Base-by-base conservation (phyloP, 2,329 filamentous ascomycete species). In the Diplodia sapinea region DNA sequence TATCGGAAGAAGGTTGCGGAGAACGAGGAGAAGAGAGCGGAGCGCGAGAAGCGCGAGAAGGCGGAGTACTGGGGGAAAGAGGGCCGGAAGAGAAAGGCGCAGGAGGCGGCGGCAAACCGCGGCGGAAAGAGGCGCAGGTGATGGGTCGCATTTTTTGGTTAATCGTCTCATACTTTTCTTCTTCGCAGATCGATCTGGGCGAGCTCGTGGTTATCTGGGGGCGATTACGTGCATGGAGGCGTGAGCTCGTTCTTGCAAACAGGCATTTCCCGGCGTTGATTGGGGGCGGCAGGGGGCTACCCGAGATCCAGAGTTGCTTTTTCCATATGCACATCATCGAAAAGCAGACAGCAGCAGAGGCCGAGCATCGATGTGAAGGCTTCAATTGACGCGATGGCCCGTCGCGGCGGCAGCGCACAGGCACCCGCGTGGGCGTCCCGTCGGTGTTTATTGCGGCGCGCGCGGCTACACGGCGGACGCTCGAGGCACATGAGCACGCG, bases 51-150 rank as follows among this genome's bases (percentile, higher is more conserved):
- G 87, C 88, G 88, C 74, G 94, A 99, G 83, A 91, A 89, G 77
- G 91, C 96, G 78, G 94, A 97, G 73, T 99, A 89, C 77, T 99
- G 95, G 95, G 85, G 88, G 74, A 89, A 89, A 74, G 96, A 99
- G 81, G 95, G 95, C 11, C 92, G 90, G 83, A 92, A 92, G 82
- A 83, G 90, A 72, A 88, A 86, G 78, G 82, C 23, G 85, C 80
- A 68, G 86, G 83, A 36, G 79, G 75, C 55, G 82, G 80, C 33
- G 72, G 74, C 31, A 70, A 66, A 50, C 65, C 15, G 55, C 4
- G 59, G 66, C 9, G 54, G 62, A 29, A 68, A 65, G 66, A 57
- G 66, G 31, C 54, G 59, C 20, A 68, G 36, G 51, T 64, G 66
- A 68, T 31, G 31, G 6, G 40, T 66, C 65, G 36, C 54, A 40